Evolutionary conservation across 768 basidiomycete genomes (phyloP).

Genomic region (Paxillus ammoniavirescens): DNA sequence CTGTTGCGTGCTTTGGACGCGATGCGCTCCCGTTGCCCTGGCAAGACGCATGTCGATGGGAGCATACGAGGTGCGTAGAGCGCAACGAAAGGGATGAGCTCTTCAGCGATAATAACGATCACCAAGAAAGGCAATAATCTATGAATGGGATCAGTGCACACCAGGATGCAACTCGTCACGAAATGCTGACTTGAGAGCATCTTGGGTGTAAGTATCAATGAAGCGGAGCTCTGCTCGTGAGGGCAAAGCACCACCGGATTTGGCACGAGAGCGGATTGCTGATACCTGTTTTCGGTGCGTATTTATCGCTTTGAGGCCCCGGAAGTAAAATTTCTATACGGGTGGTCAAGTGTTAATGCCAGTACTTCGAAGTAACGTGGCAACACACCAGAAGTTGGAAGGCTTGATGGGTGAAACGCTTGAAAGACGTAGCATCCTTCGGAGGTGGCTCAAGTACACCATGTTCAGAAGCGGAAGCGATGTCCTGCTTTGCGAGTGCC

Average conservation of each 20-base stretch:
- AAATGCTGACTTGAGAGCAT: conserved; percentile 62
- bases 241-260: conserved; percentile 57
- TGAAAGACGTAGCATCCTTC: conserved; percentile 54
- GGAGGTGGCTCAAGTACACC: conserved; percentile 72
- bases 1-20: conserved; percentile 46
- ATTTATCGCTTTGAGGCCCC: conserved; percentile 71
- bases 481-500: conserved; percentile 58
- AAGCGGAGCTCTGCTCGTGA: conserved; percentile 70
- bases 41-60: conserved; percentile 84
- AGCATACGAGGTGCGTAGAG: conserved; percentile 83
- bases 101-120: conserved; percentile 73
- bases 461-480: conserved; percentile 61
- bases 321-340: conserved; percentile 77
- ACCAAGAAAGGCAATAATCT: conserved; percentile 77
- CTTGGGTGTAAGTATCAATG: conserved; percentile 62
- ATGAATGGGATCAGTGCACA: conserved; percentile 5
- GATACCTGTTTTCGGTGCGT: conserved; percentile 54
- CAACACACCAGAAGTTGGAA: conserved; percentile 45
- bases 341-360: background rate
- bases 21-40: conserved; percentile 73
- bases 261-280: conserved; percentile 54
- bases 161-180: background rate
- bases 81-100: conserved; percentile 79
- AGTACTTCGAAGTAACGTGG: background rate
- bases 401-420: conserved; percentile 47